phyloP scores from a whole-genome alignment of 169 alveolate genomes.

The Plasmodium relictum region DNA sequence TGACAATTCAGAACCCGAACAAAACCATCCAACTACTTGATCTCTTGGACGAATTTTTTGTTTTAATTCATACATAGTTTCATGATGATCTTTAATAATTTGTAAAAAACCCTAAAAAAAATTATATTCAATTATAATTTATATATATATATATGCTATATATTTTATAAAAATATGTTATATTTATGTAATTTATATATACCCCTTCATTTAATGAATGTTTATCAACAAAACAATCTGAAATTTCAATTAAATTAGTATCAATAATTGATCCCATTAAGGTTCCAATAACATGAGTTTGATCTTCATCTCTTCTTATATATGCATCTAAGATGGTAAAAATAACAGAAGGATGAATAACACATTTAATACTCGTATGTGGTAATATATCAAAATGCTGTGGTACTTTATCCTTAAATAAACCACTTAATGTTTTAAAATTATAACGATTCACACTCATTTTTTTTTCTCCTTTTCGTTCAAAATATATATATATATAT shows the following conservation, averaged over 20 bases:
- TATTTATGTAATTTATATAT: neutral
- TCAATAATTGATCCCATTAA: slow-evolving; percentile 91
- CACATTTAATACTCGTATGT: slow-evolving; percentile 87
- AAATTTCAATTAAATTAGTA: slow-evolving; percentile 90
- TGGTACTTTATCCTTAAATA: slow-evolving; percentile 80
- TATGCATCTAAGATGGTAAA: slow-evolving; percentile 93
- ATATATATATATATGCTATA: neutral
- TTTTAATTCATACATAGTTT: slow-evolving; percentile 91
- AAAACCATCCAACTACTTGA: slow-evolving; percentile 94
- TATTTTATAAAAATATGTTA: neutral
- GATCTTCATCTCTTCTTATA: slow-evolving; percentile 92
- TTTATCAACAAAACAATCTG: slow-evolving; percentile 94
- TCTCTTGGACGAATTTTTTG: slow-evolving; percentile 91
- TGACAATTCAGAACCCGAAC: slow-evolving; percentile 93
- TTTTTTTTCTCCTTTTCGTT: neutral
- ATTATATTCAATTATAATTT: neutral
- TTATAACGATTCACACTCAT: slow-evolving; percentile 55
- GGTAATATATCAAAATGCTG: slow-evolving; percentile 87
- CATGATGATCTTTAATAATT: slow-evolving; percentile 93
- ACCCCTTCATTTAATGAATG: slow-evolving; percentile 93
- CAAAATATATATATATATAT: too few species aligned
- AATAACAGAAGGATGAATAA: slow-evolving; percentile 92
- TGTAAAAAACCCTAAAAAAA: slow-evolving; percentile 89
- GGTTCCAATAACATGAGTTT: slow-evolving; percentile 92
- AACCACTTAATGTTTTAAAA: slow-evolving; percentile 47